Evolutionary conservation across 129 eudicot genomes (phyloP), one percentile per base, ranked within the genome.

Genomic region (Dittrichia graveolens): DNA sequence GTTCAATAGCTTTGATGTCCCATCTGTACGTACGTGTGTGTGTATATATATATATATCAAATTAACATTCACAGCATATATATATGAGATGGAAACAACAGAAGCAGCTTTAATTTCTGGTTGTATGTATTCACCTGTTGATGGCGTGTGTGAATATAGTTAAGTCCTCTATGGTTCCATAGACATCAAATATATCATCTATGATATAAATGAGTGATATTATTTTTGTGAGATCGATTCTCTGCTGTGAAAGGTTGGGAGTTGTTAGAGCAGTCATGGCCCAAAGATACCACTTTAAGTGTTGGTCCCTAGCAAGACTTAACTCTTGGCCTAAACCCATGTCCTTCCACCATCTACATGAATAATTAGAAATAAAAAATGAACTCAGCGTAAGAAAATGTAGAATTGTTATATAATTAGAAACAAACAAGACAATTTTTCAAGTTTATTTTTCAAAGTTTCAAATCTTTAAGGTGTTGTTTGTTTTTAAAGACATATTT

Each of bases 161-260:
- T 55, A 86, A 74, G 15, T 86, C 78, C 5, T 81, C 76, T 0
- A 47, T 46, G 5, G 77, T 80, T 13, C 82, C 86, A 37, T 80
- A 86, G 9, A 86, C 62, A 75, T 86, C 88, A 46, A 83, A 86
- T 6, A 86, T 75, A 37, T 83, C 92, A 64, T 86, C 92, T 1
- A 86, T 62, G 12, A 83, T 43, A 63, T 86, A 81, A 24, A 86
- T 64, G 16, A 86, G 65, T 4, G 84, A 74, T 9, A 83, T 75
- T 18, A 76, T 37, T 50, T 86, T 86, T 7, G 86, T 66, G 34
- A 86, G 80, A 35, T 83, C 82, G 10, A 76, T 69, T 31, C 86
- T 75, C 15, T 44, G 63, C 56, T 43, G 45, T 0, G 85, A 78
- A 43, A 83, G 42, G 54, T 67, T 49, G 15, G 80, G 79, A 61